These are phyloP conservation scores for Trichoderma sp. DNA, from an alignment of 2,329 filamentous ascomycete genomes.

Conservation along the genomic window DNA sequence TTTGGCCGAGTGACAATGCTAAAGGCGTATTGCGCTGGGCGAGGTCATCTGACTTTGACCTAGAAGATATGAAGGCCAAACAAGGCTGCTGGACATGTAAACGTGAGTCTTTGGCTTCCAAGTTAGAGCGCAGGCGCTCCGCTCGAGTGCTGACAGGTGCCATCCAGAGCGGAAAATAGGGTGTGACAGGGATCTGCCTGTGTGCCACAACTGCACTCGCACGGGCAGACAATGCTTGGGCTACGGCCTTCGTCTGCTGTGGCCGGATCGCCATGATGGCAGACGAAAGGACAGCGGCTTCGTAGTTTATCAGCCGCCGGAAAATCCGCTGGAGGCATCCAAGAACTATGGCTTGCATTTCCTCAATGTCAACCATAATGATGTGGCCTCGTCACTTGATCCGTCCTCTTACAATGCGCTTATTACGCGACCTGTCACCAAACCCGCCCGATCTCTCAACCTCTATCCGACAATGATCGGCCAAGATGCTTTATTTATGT, in stretches of 20 bases:
- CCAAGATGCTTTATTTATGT: conserved; percentile 22
- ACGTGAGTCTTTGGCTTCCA: conserved; percentile 16
- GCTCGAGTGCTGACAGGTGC: conserved; percentile 1
- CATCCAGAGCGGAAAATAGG: conserved; percentile 45
- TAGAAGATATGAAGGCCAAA: conserved; percentile 18
- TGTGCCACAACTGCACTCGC: conserved; percentile 43
- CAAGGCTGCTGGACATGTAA: conserved; percentile 24
- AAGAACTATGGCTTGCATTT: conserved; percentile 37
- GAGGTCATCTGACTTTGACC: conserved; percentile 12
- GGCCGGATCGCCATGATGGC: conserved; percentile 47
- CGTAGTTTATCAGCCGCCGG: conserved; percentile 10
- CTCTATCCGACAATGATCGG: conserved; percentile 19
- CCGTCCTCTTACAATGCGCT: neutral
- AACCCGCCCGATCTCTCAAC: conserved; percentile 16
- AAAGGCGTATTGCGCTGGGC: conserved; percentile 1
- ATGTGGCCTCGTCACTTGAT: conserved; percentile 27
- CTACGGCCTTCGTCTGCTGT: conserved; percentile 45
- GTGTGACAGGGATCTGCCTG: conserved; percentile 42
- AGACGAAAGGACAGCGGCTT: conserved; percentile 30
- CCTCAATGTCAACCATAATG: conserved; percentile 39
- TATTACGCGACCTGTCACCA: neutral
- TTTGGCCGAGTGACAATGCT: conserved; percentile 9
- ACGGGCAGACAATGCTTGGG: conserved; percentile 42
- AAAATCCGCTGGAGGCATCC: conserved; percentile 25
- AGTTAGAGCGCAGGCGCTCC: neutral